Percentiles rank a stretch among this genome's conserved stretches.
phyloP scores from a whole-genome alignment of 768 basidiomycete genomes.

The Cyclocybe cylindracea region DNA sequence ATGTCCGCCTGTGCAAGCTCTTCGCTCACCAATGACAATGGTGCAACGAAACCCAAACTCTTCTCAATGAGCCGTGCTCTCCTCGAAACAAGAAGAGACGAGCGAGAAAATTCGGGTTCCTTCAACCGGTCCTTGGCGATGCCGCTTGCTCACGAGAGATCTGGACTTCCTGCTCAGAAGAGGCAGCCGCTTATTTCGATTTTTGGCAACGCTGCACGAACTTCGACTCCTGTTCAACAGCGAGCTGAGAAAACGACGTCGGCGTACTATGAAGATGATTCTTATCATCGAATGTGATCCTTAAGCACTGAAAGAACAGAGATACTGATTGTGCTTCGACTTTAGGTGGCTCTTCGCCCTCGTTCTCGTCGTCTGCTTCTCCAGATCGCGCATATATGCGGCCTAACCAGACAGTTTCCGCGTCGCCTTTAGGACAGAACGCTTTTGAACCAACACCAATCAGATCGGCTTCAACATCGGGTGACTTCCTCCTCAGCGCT shows the following conservation, averaged over 20 bases:
- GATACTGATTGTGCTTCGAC: neutral
- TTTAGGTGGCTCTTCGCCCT: constrained; percentile 14
- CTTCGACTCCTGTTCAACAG: constrained; percentile 6
- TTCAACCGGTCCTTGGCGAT: neutral
- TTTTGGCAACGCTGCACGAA: neutral
- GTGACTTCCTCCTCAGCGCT: neutral
- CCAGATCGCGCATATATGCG: constrained; percentile 26
- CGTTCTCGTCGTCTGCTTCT: constrained; percentile 5
- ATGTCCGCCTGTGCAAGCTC: neutral
- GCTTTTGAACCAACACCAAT: neutral
- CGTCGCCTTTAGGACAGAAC: constrained; percentile 4
- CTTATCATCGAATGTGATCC: no score
- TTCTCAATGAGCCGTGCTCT: constrained; percentile 1
- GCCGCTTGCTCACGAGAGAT: neutral
- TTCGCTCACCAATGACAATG: neutral
- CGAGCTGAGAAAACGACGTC: neutral
- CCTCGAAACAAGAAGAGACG: no score
- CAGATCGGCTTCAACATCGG: neutral
- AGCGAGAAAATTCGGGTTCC: no score
- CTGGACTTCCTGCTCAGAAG: neutral
- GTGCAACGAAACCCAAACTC: neutral
- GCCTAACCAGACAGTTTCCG: constrained; percentile 5
- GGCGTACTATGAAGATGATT: no score
- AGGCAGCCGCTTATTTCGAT: neutral
- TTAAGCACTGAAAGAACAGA: neutral